Conservation (phyloP, 2,329 filamentous ascomycete species). For the Hypoxylon sp. region DNA sequence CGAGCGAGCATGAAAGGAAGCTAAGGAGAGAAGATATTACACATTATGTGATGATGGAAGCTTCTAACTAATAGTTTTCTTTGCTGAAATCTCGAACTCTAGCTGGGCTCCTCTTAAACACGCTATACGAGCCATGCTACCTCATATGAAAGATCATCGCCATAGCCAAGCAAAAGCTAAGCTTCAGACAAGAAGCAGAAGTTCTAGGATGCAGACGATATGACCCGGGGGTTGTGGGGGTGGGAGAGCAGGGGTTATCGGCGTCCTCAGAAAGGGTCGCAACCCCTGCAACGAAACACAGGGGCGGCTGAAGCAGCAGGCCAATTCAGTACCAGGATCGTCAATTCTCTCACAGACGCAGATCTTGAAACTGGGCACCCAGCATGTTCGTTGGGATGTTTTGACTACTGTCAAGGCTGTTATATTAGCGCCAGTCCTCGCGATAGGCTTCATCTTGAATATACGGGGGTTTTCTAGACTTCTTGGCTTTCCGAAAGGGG, state of each 20-base stretch:
- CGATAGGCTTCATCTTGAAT: constrained; percentile 4
- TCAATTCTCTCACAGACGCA: constrained; percentile 15
- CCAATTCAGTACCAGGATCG: constrained; percentile 17
- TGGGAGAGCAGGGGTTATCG: constrained; percentile 14
- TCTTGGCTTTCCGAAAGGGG: too few relatives aligned
- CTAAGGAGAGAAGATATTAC: too few relatives aligned
- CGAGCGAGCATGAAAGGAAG: too few relatives aligned
- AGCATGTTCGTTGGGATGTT: not conserved
- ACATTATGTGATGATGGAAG: too few relatives aligned
- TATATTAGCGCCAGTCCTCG: not conserved
- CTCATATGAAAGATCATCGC: not conserved
- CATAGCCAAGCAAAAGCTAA: constrained; percentile 27
- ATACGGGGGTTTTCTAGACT: too few relatives aligned
- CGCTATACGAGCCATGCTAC: too few relatives aligned
- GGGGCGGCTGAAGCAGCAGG: constrained; percentile 10
- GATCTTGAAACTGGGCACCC: constrained; percentile 6
- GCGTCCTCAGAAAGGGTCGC: constrained; percentile 16
- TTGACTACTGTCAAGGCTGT: not conserved
- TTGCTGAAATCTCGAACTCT: too few relatives aligned
- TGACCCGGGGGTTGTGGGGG: constrained; percentile 24
- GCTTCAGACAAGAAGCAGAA: constrained; percentile 27
- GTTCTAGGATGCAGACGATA: constrained; percentile 19
- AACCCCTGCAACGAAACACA: constrained; percentile 32
- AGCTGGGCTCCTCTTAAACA: too few relatives aligned
- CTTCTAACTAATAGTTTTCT: too few relatives aligned